phyloP scores from a whole-genome alignment of 2,329 filamentous ascomycete species.

The Xenosphaeropsis pyriputrescens region DNA sequence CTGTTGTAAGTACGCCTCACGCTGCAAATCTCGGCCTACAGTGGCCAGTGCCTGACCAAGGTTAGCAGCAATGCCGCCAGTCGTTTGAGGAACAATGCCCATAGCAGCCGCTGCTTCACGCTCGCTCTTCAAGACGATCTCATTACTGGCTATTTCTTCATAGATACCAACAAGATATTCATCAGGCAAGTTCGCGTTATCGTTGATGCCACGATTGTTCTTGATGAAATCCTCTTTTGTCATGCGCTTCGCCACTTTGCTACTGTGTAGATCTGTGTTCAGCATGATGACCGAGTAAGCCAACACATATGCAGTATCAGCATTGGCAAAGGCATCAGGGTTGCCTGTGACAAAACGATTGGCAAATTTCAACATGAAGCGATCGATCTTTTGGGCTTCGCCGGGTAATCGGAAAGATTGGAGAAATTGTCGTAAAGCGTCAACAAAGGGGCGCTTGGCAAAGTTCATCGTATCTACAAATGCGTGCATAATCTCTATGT shows the following conservation, averaged over 20 bases:
- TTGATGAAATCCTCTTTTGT: constrained; percentile 96
- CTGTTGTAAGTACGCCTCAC: constrained; percentile 87
- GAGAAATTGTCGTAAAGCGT: constrained; percentile 78
- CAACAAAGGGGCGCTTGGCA: constrained; percentile 77
- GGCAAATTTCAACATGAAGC: constrained; percentile 98
- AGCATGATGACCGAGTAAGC: constrained; percentile 94
- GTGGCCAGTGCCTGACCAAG: constrained; percentile 84
- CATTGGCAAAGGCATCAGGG: constrained; percentile 93
- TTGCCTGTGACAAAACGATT: constrained; percentile 92
- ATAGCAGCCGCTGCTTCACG: constrained; percentile 75
- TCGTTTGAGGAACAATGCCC: constrained; percentile 42
- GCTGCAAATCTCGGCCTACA: constrained; percentile 77
- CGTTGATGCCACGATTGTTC: constrained; percentile 97
- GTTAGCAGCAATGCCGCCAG: constrained; percentile 60
- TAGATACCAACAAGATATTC: constrained; percentile 85
- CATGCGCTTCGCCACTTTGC: constrained; percentile 75
- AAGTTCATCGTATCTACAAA: constrained; percentile 97
- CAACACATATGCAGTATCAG: constrained; percentile 91
- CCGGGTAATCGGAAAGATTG: constrained; percentile 91
- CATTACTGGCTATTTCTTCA: constrained; percentile 80
- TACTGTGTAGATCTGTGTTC: constrained; percentile 90
- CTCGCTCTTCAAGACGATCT: constrained; percentile 91
- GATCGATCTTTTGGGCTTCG: constrained; percentile 97
- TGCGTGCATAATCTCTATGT: constrained; percentile 95
- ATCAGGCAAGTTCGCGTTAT: constrained; percentile 81